A percentile compares a stretch with the other conserved stretches of the same genome.
phyloP scores from a whole-genome alignment of 139 green algal genomes.

The Chlorella sorokiniana region DNA sequence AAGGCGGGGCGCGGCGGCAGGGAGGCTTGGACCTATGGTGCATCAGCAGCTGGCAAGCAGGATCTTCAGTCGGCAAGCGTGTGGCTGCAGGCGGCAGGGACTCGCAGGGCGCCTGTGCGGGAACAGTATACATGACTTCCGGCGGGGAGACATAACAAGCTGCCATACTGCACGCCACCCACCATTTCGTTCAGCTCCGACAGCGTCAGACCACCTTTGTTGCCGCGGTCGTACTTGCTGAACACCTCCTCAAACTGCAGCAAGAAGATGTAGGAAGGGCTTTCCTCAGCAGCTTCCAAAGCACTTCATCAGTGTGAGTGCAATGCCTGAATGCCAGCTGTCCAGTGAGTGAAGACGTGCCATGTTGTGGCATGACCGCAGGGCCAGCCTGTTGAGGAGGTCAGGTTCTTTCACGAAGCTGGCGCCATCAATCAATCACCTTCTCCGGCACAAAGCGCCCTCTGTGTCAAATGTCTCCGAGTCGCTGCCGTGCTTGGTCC shows the following conservation, averaged over 20 bases:
- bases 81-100: neutral
- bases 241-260: constrained; percentile 50
- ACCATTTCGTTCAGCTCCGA: constrained; percentile 61
- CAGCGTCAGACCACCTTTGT: constrained; percentile 62
- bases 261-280: neutral
- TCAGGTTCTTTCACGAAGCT: too few species aligned
- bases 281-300: too few species aligned
- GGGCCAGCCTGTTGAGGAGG: too few species aligned
- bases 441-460: constrained; percentile 76
- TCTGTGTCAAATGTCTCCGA: constrained; percentile 68
- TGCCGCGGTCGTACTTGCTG: constrained; percentile 60
- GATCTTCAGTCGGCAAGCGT: neutral
- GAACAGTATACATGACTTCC: too few species aligned
- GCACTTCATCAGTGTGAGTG: too few species aligned
- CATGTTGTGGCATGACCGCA: too few species aligned
- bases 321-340: neutral
- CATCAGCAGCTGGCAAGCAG: neutral
- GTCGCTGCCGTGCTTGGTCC: constrained; percentile 71
- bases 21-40: neutral
- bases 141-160: too few species aligned
- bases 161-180: neutral
- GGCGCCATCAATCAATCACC: constrained; percentile 54
- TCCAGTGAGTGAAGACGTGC: too few species aligned
- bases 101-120: too few species aligned
- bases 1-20: neutral